phyloP scores from a whole-genome alignment of 805 yeast species.

The Myxozyma geophila region DNA sequence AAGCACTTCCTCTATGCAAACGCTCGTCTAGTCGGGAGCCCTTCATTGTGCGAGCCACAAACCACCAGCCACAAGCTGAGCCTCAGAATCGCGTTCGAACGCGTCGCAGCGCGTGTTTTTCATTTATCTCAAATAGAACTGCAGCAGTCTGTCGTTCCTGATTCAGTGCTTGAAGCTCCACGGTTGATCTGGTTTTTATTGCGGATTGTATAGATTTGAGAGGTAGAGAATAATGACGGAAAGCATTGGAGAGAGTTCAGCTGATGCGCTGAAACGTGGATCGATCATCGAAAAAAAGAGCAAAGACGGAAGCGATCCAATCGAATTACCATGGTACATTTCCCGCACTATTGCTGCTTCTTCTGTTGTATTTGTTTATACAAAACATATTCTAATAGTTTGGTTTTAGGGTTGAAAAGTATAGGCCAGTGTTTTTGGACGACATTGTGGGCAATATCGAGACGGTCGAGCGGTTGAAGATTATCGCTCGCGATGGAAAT shows the following conservation, averaged over 20 bases:
- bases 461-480: constrained; percentile 78
- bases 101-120: constrained; percentile 8
- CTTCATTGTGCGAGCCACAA: not conserved
- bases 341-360: not conserved
- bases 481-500: constrained; percentile 90
- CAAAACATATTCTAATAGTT: no score
- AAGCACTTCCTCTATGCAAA: no score
- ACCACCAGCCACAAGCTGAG: not conserved
- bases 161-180: not conserved
- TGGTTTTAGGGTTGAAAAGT: constrained; percentile 80
- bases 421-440: constrained; percentile 75
- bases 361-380: not conserved
- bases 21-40: not conserved
- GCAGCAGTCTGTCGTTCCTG: no score
- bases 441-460: constrained; percentile 95
- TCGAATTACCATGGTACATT: constrained; percentile 28
- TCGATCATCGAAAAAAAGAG: constrained; percentile 1
- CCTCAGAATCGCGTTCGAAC: not conserved
- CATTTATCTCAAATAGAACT: no score
- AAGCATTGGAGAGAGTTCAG: constrained; percentile 3
- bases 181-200: not conserved
- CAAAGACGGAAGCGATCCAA: constrained; percentile 5
- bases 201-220: not conserved
- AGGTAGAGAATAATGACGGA: constrained; percentile 4
- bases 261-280: constrained; percentile 4